A percentile compares a stretch with the other conserved stretches of the same genome.
Conservation (phyloP, 2,329 filamentous ascomycete genomes). For the Colletotrichum liriopes region DNA sequence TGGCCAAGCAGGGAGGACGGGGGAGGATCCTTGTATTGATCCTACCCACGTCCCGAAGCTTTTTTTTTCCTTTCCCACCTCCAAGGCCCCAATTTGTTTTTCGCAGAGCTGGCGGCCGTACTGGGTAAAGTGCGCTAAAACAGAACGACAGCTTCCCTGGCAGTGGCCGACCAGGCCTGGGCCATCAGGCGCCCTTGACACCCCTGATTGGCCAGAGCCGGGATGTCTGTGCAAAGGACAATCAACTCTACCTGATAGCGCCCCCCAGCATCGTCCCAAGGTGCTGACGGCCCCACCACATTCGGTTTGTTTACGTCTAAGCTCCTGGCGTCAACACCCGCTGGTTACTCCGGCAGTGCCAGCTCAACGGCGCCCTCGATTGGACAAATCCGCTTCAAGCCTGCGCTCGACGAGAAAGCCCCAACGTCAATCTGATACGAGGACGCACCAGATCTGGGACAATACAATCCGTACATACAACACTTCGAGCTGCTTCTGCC, state of each 20-base stretch:
- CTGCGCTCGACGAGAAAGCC: slow-evolving; percentile 6
- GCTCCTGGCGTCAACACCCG: slow-evolving; percentile 38
- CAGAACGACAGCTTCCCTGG: slow-evolving; percentile 3
- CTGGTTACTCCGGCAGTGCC: slow-evolving; percentile 43
- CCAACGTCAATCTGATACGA: slow-evolving; percentile 3
- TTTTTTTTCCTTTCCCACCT: slow-evolving; percentile 1
- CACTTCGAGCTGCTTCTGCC: not conserved
- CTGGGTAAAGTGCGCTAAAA: not conserved
- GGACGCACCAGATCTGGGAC: slow-evolving; percentile 2
- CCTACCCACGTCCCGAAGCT: slow-evolving; percentile 15
- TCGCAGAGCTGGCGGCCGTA: not conserved
- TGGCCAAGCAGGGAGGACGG: slow-evolving; percentile 15
- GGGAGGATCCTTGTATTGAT: slow-evolving; percentile 33
- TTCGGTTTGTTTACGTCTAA: slow-evolving; percentile 43
- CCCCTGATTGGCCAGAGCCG: slow-evolving; percentile 1
- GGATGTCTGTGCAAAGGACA: slow-evolving; percentile 19
- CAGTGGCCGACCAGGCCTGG: slow-evolving; percentile 14
- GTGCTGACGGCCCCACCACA: slow-evolving; percentile 31
- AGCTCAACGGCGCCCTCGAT: slow-evolving; percentile 37
- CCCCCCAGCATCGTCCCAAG: slow-evolving; percentile 7
- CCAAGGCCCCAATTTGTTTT: slow-evolving; percentile 1
- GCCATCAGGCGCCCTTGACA: not conserved
- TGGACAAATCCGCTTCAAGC: slow-evolving; percentile 26
- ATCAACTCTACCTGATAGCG: slow-evolving; percentile 26
- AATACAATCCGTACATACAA: slow-evolving; percentile 3